Percentiles rank a stretch among this genome's conserved stretches.
Conservation (phyloP, 148 eudicot genomes). For the Agrostemma githago region DNA sequence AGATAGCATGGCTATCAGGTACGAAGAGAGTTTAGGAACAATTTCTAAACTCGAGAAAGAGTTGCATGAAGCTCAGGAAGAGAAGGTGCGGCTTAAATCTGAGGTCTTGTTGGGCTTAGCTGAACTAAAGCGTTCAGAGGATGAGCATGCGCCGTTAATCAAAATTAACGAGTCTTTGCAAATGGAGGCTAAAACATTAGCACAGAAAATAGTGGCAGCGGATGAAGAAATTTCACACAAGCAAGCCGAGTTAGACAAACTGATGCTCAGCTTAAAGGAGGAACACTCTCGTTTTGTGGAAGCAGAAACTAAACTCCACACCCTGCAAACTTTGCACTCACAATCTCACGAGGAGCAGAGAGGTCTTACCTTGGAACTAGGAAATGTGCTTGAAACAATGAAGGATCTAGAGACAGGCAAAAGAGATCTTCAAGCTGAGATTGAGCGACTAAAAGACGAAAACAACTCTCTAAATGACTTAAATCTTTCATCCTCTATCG, state of each 20-base stretch:
- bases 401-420: conserved; percentile 57
- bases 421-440: conserved; percentile 56
- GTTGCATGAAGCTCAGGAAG: conserved; percentile 50
- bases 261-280: conserved; percentile 45
- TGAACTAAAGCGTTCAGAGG: conserved; percentile 56
- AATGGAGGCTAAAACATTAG: conserved; percentile 56
- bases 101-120: conserved; percentile 42
- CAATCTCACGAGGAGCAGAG: conserved; percentile 83
- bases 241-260: conserved; percentile 60
- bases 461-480: conserved; percentile 49
- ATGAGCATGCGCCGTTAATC: conserved; percentile 47
- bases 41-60: conserved; percentile 58
- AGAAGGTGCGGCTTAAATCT: conserved; percentile 43
- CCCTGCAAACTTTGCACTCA: conserved; percentile 50
- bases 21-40: conserved; percentile 53
- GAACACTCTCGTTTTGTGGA: conserved; percentile 56
- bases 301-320: conserved; percentile 59
- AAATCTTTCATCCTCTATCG: conserved; percentile 35
- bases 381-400: conserved; percentile 62
- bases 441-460: conserved; percentile 49
- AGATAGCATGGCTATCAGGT: conserved; percentile 44
- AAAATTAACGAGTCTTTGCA: conserved; percentile 55
- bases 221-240: conserved; percentile 61
- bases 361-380: conserved; percentile 63
- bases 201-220: conserved; percentile 45